phyloP scores from a whole-genome alignment of 1,284 basidiomycete species.

The Kwoniella shivajii region DNA sequence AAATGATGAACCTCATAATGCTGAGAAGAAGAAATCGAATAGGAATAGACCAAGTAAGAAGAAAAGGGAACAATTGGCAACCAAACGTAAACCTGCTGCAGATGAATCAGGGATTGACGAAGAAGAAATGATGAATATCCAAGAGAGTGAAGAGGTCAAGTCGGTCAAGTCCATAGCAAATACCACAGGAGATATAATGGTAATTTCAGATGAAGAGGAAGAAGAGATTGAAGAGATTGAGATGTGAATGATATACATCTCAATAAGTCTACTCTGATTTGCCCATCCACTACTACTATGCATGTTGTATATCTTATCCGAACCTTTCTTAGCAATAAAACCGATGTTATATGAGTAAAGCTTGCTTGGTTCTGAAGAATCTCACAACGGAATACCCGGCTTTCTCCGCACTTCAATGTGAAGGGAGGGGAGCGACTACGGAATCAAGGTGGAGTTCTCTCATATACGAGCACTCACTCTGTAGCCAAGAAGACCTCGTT shows the following conservation, averaged over 20 bases:
- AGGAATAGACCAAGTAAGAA: slow-evolving; percentile 24
- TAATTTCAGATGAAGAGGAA: slow-evolving; percentile 5
- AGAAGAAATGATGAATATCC: slow-evolving; percentile 26
- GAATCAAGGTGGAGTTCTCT: no score
- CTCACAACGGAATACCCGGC: no score
- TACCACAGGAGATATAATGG: background rate
- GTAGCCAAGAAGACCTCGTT: no score
- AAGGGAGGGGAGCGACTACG: no score
- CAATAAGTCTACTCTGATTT: background rate
- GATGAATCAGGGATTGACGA: slow-evolving; percentile 16
- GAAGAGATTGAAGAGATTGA: slow-evolving; percentile 30
- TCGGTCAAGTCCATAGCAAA: no score
- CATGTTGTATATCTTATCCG: background rate
- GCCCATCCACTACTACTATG: background rate
- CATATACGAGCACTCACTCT: no score
- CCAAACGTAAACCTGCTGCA: slow-evolving; percentile 3
- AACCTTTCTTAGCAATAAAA: no score
- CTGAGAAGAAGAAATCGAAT: background rate
- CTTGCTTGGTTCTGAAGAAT: no score
- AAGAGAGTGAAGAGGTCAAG: background rate
- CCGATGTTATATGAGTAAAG: no score
- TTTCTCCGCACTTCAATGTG: no score
- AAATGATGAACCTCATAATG: background rate
- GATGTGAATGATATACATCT: no score
- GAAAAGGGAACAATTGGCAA: slow-evolving; percentile 1